Percentiles rank a stretch among this genome's conserved stretches.
Evolutionary conservation across 1,284 basidiomycete species (phyloP).

Genomic region (Ganoderma boninense): DNA sequence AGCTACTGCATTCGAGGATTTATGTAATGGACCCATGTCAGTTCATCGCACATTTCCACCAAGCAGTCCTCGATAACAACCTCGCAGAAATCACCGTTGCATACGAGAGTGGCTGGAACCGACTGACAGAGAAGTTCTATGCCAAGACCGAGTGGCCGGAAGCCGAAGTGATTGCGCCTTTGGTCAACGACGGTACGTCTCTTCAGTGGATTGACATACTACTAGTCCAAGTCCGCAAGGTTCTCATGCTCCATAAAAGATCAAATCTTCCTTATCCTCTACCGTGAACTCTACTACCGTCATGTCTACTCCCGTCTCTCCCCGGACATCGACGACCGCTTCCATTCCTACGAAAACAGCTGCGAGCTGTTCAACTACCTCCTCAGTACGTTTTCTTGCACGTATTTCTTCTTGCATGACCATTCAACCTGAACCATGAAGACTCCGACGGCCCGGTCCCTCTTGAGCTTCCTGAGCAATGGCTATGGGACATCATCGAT

Average conservation of each 20-base stretch:
- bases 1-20: too few species aligned
- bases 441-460: constrained; percentile 94
- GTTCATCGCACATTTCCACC: constrained; percentile 93
- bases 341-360: constrained; percentile 99
- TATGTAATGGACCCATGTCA: constrained; percentile 40
- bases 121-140: constrained; percentile 96
- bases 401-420: background rate
- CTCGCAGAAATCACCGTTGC: constrained; percentile 89
- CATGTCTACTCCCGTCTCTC: constrained; percentile 96
- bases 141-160: constrained; percentile 97
- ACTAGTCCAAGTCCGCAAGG: background rate
- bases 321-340: constrained; percentile 96
- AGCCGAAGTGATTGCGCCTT: constrained; percentile 92
- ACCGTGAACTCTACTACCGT: constrained; percentile 93
- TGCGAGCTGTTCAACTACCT: constrained; percentile 99
- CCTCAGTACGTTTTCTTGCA: constrained; percentile 60
- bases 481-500: constrained; percentile 99
- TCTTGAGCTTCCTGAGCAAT: constrained; percentile 94
- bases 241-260: constrained; percentile 52
- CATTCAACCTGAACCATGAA: constrained; percentile 37
- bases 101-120: constrained; percentile 97
- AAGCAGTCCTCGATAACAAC: constrained; percentile 88
- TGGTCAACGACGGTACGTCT: constrained; percentile 89
- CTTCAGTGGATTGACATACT: background rate
- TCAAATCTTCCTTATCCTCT: constrained; percentile 95